phyloP scores from a whole-genome alignment of 1,139 yeast genomes.

The Pichia sp. region DNA sequence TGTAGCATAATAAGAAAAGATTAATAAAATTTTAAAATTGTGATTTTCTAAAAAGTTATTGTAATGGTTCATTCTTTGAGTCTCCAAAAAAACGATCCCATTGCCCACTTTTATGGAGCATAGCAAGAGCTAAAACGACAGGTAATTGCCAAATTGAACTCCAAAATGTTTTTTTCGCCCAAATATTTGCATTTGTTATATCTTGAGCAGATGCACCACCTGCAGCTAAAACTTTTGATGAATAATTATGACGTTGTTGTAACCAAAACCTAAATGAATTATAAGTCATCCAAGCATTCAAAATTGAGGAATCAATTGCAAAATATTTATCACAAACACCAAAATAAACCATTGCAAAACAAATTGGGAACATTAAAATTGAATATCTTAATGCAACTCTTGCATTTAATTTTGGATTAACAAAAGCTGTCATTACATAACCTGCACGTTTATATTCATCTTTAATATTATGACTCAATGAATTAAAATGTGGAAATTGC shows the following conservation, averaged over 20 bases:
- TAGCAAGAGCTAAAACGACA: conserved; percentile 79
- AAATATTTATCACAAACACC: conserved; percentile 81
- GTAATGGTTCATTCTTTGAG: conserved; percentile 10
- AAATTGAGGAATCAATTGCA: conserved; percentile 68
- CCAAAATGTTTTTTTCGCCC: conserved; percentile 86
- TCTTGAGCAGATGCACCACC: conserved; percentile 49
- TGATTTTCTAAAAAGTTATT: background rate
- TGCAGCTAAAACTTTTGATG: conserved; percentile 24
- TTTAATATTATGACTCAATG: conserved; percentile 81
- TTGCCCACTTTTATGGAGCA: conserved; percentile 91
- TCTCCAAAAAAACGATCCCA: conserved; percentile 67
- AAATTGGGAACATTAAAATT: conserved; percentile 83
- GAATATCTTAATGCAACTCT: conserved; percentile 90
- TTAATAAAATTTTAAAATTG: no score
- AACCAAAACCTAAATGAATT: conserved; percentile 81
- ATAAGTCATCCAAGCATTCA: conserved; percentile 81
- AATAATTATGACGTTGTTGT: conserved; percentile 59
- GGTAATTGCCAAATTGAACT: conserved; percentile 95
- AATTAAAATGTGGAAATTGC: conserved; percentile 98
- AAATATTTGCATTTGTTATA: conserved; percentile 48
- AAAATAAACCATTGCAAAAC: conserved; percentile 74
- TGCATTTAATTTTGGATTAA: conserved; percentile 86
- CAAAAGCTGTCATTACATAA: conserved; percentile 93
- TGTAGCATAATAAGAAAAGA: no score
- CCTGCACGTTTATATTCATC: conserved; percentile 90